Evolutionary conservation across 202 grass and related monocot species (phyloP).

Genomic region (Carex arenaria): DNA sequence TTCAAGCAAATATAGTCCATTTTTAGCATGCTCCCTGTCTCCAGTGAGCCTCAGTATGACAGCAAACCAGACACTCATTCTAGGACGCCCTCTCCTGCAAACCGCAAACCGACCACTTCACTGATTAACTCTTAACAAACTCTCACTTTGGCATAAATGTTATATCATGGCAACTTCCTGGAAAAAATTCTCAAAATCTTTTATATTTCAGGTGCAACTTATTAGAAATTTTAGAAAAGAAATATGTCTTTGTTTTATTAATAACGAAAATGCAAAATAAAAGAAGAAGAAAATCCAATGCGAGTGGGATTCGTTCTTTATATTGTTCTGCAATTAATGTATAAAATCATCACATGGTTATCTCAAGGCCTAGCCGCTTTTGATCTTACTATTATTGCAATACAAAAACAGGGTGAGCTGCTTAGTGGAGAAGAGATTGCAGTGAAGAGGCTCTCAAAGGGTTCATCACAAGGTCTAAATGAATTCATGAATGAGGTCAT

Average conservation of each 20-base stretch:
- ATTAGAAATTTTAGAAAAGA: background rate
- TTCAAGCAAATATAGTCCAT: background rate
- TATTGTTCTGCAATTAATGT: constrained; percentile 23
- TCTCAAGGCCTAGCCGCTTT: constrained; percentile 42
- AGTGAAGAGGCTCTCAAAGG: constrained; percentile 42
- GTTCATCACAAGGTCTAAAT: constrained; percentile 50
- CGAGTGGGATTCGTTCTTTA: background rate
- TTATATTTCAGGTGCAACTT: background rate
- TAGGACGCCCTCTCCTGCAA: background rate
- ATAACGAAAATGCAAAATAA: background rate
- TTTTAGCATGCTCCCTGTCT: background rate
- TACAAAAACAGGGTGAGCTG: constrained; percentile 38
- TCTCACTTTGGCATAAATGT: background rate
- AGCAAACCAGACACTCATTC: background rate
- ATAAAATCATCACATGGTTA: constrained; percentile 32
- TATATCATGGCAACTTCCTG: background rate
- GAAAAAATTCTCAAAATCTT: background rate
- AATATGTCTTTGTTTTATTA: background rate
- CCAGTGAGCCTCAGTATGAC: background rate
- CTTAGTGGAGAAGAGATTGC: constrained; percentile 44
- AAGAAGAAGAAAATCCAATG: background rate
- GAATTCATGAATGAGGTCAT: constrained; percentile 61
- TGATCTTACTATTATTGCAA: constrained; percentile 30
- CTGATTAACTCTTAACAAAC: background rate
- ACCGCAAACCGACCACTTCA: background rate